phyloP scores from a whole-genome alignment of 179 eudicot species.

The Patellifolia procumbens region DNA sequence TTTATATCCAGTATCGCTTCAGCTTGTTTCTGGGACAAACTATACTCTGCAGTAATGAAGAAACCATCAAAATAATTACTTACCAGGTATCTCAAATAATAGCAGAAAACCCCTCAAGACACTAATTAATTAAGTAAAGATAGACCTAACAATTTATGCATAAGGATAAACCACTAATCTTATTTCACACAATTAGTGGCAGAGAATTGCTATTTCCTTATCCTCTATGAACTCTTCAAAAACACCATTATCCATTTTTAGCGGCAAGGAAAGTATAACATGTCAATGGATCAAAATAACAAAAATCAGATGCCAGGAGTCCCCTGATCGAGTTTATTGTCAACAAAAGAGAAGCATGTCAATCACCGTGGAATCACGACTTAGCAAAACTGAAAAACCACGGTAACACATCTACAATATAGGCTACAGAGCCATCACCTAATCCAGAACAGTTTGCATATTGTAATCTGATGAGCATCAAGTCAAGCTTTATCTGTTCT shows the following conservation, averaged over 20 bases:
- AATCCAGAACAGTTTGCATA: background rate
- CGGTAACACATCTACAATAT: background rate
- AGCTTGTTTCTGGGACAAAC: conserved; percentile 91
- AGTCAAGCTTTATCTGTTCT: background rate
- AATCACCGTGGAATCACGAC: too few relatives aligned
- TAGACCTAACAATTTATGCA: background rate
- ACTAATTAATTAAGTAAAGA: background rate
- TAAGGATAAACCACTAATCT: background rate
- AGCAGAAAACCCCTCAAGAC: background rate
- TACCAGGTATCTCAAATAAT: background rate
- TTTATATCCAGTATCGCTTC: conserved; percentile 92
- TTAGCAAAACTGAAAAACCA: background rate
- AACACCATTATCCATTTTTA: background rate
- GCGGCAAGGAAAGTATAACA: background rate
- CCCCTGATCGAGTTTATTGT: background rate
- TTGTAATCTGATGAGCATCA: background rate
- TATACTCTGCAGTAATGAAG: conserved; percentile 57
- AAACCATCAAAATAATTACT: background rate
- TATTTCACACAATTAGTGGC: background rate
- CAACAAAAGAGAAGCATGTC: background rate
- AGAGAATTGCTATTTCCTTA: background rate
- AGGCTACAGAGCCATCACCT: background rate
- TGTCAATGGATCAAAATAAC: background rate
- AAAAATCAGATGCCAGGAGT: background rate
- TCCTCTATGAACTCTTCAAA: background rate